Evolutionary conservation across 73 alveolate genomes (phyloP).

Genomic region (Paraurostyla sp.): DNA sequence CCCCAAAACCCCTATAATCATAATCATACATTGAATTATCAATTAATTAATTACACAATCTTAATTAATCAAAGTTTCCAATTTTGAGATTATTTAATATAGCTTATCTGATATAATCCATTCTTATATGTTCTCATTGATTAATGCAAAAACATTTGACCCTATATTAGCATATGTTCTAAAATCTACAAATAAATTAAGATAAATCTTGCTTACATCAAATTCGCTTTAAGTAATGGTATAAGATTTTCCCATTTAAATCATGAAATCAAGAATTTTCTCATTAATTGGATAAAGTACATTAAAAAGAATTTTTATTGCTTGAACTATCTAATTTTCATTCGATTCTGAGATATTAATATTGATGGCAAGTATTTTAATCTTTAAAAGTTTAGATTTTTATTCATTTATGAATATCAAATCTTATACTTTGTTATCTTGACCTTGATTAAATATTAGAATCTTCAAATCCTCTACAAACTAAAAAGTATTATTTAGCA

Average conservation of each 20-base stretch:
- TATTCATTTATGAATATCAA: not conserved
- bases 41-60: not conserved
- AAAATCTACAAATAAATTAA: not conserved
- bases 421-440: not conserved
- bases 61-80: not conserved
- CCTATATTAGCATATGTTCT: not conserved
- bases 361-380: not conserved
- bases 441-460: constrained; percentile 8
- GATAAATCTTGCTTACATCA: not conserved
- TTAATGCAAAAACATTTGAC: not conserved
- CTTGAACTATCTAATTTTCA: not conserved
- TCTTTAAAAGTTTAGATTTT: not conserved
- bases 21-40: too few relatives aligned
- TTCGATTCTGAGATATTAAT: not conserved
- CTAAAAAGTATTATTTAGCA: not conserved
- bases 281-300: not conserved
- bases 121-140: not conserved
- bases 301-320: not conserved
- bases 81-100: not conserved
- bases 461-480: not conserved
- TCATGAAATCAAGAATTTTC: not conserved
- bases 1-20: constrained; percentile 39
- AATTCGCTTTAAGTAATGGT: not conserved
- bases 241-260: not conserved
- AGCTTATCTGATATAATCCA: constrained; percentile 3